phyloP scores from a whole-genome alignment of 306 rosid species.

The Inga leiocalycina region DNA sequence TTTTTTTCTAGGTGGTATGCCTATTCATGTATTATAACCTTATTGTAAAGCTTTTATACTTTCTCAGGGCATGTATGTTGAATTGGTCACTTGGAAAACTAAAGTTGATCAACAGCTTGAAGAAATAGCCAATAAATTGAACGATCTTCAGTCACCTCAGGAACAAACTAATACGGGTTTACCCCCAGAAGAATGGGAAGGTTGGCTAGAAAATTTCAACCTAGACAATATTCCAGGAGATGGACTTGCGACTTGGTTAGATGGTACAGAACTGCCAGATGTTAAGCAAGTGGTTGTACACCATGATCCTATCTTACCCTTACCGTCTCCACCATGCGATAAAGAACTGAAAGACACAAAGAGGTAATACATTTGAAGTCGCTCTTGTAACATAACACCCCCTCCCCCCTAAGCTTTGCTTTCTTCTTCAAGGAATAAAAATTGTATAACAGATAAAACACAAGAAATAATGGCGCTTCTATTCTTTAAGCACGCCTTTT shows the following conservation, averaged over 20 bases:
- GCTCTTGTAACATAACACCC: not conserved
- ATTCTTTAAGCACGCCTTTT: not conserved
- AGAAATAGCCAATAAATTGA: constrained; percentile 57
- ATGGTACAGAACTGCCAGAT: constrained; percentile 36
- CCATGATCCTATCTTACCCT: constrained; percentile 41
- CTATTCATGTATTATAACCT: constrained; percentile 5
- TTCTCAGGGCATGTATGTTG: constrained; percentile 65
- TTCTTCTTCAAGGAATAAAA: not conserved
- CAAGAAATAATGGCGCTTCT: not conserved
- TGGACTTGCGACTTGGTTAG: constrained; percentile 67
- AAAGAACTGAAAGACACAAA: constrained; percentile 47
- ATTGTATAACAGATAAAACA: not conserved
- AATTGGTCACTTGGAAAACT: constrained; percentile 64
- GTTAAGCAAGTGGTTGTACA: not conserved
- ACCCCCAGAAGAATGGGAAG: constrained; percentile 73
- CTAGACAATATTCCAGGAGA: constrained; percentile 52
- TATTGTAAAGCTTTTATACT: constrained; percentile 27
- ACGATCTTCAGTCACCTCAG: constrained; percentile 51
- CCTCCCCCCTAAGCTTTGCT: not conserved
- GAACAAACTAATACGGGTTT: constrained; percentile 49
- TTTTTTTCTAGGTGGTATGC: not conserved
- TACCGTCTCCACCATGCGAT: constrained; percentile 40
- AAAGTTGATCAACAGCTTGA: constrained; percentile 64
- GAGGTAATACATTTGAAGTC: constrained; percentile 46
- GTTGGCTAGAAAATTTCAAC: constrained; percentile 65